Percentiles rank a stretch among this genome's conserved stretches.
Conservation (phyloP, 2,329 filamentous ascomycete species). For the Epichloe elymi region DNA sequence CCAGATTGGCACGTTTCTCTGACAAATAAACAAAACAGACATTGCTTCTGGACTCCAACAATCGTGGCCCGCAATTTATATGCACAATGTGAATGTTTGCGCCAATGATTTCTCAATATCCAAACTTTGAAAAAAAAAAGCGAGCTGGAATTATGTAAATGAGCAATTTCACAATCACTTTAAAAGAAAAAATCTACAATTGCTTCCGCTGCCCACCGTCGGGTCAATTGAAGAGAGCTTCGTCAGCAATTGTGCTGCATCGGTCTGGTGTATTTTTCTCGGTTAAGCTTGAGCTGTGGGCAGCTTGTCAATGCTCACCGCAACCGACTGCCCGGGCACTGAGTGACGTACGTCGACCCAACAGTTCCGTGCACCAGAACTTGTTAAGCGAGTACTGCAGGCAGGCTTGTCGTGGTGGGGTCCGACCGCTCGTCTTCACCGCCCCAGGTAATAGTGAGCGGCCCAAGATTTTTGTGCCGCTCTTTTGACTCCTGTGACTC, state of each 20-base stretch:
- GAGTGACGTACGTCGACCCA: slow-evolving; percentile 3
- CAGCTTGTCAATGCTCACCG: slow-evolving; percentile 4
- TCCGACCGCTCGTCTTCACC: slow-evolving; percentile 11
- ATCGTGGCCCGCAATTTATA: not conserved
- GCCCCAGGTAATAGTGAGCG: slow-evolving; percentile 17
- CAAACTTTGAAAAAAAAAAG: not conserved
- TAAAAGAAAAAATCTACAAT: too few species aligned
- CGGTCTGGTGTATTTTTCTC: not conserved
- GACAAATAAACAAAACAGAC: slow-evolving; percentile 15
- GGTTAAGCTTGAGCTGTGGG: not conserved
- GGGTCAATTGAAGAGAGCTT: not conserved
- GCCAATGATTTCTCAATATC: not conserved
- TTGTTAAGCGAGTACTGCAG: slow-evolving; percentile 1
- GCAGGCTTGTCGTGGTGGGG: slow-evolving; percentile 5
- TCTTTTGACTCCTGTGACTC: slow-evolving; percentile 4
- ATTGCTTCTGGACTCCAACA: slow-evolving; percentile 8
- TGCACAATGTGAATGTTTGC: not conserved
- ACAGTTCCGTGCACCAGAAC: not conserved
- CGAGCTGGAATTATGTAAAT: too few species aligned
- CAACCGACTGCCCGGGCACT: not conserved
- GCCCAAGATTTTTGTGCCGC: slow-evolving; percentile 13
- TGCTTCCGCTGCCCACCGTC: too few species aligned
- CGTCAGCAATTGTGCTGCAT: not conserved
- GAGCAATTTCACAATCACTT: too few species aligned
- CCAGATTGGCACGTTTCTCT: slow-evolving; percentile 11